A percentile compares a stretch with the other conserved stretches of the same genome.
Conservation (phyloP, 495 filamentous ascomycete genomes). For the Gamarada debralockiae region DNA sequence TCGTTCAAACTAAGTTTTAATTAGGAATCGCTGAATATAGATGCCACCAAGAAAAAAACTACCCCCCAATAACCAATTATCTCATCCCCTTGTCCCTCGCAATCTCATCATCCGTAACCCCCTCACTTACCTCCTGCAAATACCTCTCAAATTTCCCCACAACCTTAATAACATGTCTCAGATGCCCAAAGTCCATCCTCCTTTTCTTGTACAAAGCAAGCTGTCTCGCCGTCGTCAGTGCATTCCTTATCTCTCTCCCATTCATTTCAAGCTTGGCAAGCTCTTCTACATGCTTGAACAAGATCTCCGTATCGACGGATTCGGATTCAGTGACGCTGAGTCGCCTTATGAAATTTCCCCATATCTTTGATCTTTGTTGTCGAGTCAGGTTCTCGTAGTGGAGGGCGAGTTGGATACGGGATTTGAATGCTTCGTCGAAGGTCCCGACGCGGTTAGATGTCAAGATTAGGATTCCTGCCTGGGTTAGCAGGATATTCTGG, state of each 20-base stretch:
- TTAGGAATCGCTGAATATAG: too few species aligned
- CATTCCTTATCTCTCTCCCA: constrained; percentile 33
- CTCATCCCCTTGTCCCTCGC: not conserved
- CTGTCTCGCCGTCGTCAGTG: constrained; percentile 28
- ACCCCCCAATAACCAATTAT: too few species aligned
- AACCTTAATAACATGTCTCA: constrained; percentile 12
- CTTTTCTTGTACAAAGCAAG: constrained; percentile 3
- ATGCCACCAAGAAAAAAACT: too few species aligned
- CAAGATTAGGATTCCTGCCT: constrained; percentile 48
- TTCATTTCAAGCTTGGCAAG: constrained; percentile 29
- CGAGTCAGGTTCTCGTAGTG: constrained; percentile 17
- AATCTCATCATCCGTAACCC: not conserved
- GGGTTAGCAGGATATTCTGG: not conserved
- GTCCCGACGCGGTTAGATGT: constrained; percentile 49
- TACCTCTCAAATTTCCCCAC: constrained; percentile 23
- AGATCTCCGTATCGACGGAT: not conserved
- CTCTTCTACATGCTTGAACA: constrained; percentile 2
- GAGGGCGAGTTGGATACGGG: constrained; percentile 48
- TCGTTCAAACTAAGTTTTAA: too few species aligned
- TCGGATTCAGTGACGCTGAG: not conserved
- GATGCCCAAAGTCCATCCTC: constrained; percentile 4
- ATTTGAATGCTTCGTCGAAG: too few species aligned
- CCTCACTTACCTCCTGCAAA: constrained; percentile 1
- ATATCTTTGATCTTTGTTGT: not conserved
- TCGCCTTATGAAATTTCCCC: not conserved